Base-by-base conservation (phyloP, 2,329 filamentous ascomycete species). In the Pseudogymnoascus verrucosus region DNA sequence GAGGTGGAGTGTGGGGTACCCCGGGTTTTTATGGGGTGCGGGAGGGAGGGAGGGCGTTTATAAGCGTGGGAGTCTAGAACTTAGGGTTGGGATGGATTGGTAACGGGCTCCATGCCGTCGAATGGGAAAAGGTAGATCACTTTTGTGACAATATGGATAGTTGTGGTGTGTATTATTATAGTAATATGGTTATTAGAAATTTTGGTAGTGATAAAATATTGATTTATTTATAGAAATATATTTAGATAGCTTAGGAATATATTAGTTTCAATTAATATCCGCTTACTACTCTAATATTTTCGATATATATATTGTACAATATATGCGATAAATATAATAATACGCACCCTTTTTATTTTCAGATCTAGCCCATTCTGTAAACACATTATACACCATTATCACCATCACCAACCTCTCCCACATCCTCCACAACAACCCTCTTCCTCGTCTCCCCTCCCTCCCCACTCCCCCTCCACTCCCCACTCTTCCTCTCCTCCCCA, bases 401-500 rank as follows among this genome's bases (percentile, higher is more conserved):
- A 51, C 14, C 44, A 28, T 28, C 23, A 12, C 14, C 11, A 28
- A 51, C 23, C 23, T 51, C 14, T 10, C 23, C n/a, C 44, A 28
- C 14, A 28, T 51, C 44, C 14, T n/a, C 21, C 14, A 16, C 23
- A 51, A 16, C 23, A 12, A 51, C 68, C 66, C 40, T 67, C 44
- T 51, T 51, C 21, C 5, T 26, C 14, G 21, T n/a, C 23, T 51
- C 44, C 4, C 21, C 44, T n/a, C 14, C 44, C 21, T 28, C 44
- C 12, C 21, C 44, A n/a, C 21, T n/a, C 44, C 28, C 28, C 23
- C 44, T 51, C 12, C n/a, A n/a, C n/a, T n/a, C n/a, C n/a, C n/a
- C n/a, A n/a, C n/a, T n/a, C n/a, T n/a, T n/a, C n/a, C n/a, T n/a
- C n/a, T n/a, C n/a, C n/a, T n/a, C n/a, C n/a, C n/a, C n/a, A n/a